Percentiles rank a stretch among this genome's conserved stretches.
These are phyloP conservation scores for Musa troglodytarum DNA, from an alignment of 176 grass and related monocot genomes.

Conservation along the genomic window DNA sequence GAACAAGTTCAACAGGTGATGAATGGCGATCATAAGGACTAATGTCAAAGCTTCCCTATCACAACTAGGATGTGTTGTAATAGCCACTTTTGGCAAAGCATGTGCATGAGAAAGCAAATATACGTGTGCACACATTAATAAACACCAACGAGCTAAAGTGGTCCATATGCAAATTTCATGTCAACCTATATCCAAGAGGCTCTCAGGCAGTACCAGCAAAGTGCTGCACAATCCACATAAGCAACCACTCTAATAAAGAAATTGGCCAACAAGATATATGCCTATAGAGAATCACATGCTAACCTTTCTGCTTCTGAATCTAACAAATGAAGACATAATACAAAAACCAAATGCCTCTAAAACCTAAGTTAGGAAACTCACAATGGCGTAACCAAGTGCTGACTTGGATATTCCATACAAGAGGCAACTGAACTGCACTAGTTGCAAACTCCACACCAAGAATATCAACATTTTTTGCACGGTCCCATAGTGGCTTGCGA, in stretches of 20 bases:
- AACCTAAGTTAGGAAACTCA: slow-evolving; percentile 45
- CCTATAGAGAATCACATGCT: background rate
- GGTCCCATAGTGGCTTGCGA: slow-evolving; percentile 71
- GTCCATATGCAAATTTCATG: no score
- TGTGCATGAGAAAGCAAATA: no score
- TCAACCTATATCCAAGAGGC: no score
- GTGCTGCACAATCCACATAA: no score
- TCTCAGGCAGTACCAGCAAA: no score
- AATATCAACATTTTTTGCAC: slow-evolving; percentile 97
- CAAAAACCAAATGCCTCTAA: background rate
- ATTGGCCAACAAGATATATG: background rate
- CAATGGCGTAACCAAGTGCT: slow-evolving; percentile 90
- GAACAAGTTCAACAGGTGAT: background rate
- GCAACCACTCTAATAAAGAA: background rate
- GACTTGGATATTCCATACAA: slow-evolving; percentile 99
- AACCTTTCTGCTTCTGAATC: background rate
- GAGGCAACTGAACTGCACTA: slow-evolving; percentile 79
- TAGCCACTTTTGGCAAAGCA: no score
- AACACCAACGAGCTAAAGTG: background rate
- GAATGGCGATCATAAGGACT: background rate
- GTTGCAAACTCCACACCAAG: slow-evolving; percentile 79
- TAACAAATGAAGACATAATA: background rate
- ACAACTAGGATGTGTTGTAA: no score
- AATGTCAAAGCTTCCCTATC: background rate
- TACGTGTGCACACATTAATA: no score